Evolutionary conservation across 805 yeast genomes (phyloP), one percentile per base, ranked within the genome.

Genomic region (Wickerhamiella sergipiensis): DNA sequence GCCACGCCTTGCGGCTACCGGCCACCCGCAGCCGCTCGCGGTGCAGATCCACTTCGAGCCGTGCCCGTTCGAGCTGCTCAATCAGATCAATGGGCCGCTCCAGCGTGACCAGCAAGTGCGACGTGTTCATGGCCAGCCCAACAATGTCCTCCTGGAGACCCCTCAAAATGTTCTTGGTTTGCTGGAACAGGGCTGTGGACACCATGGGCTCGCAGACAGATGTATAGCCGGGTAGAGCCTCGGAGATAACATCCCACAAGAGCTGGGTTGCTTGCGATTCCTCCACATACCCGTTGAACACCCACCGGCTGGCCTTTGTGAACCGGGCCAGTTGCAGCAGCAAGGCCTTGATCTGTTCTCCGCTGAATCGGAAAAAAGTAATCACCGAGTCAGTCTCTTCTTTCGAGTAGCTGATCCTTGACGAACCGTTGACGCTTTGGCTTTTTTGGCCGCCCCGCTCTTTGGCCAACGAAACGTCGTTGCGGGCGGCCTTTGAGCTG

Each of bases 1-100:
- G 65, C 65, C 69, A 66, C 13, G 63, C 51, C n/a, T 53, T 50
- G 21, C 54, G 53, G 36, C 51, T 54, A 3, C 59, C 56, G 15
- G 64, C 53, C 47, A 53, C 52, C 26, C 52, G 52, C 29, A 64
- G 58, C 39, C 52, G 22, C 29, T 56, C 54, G 26, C 61, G 63
- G 15, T 57, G 50, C 31, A 51, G 56, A 15, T 45, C 43, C 19
- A 66, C 45, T n/a, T 50, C 48, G 6, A 7, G 19, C n/a, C 62
- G 58, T 29, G 59, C 57, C 12, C 51, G 51, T n/a, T 48, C 44
- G 33, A 68, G 55, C 24, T 61, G 60, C 13, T 48, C 47, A 3
- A 64, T 60, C 22, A 64, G 45, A 12, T 50, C 46, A 8, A 58
- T 44, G 1, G 71, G 71, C 43, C 55, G 58, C 7, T 50, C 42